Percentiles rank a stretch among this genome's conserved stretches.
Evolutionary conservation across 2,329 filamentous ascomycete genomes (phyloP).

Genomic region (Lachnellula willkommii): DNA sequence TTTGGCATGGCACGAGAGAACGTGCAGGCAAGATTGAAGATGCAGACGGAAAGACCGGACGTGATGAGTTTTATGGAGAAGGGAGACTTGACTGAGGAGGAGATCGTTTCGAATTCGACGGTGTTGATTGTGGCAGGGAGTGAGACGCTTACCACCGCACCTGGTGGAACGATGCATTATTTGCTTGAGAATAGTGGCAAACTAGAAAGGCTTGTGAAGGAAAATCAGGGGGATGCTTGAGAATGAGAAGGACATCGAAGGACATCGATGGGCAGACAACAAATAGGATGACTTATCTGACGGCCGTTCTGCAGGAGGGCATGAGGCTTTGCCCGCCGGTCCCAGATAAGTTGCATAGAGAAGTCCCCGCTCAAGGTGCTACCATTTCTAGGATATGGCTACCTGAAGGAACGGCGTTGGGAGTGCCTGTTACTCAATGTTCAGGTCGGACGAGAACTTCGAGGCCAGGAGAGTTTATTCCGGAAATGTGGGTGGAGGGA

Average conservation of each 20-base stretch:
- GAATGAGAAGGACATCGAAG: conserved; percentile 14
- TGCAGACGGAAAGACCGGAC: too few relatives aligned
- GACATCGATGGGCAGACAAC: neutral
- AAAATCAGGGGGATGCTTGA: conserved; percentile 37
- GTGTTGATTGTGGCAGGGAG: conserved; percentile 1
- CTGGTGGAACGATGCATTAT: conserved; percentile 34
- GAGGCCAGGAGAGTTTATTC: conserved; percentile 8
- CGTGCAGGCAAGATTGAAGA: neutral
- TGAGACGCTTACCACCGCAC: conserved; percentile 30
- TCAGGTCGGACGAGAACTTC: conserved; percentile 5
- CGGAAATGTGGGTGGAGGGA: conserved; percentile 31
- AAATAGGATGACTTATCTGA: neutral
- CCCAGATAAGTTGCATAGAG: neutral
- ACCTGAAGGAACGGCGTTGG: conserved; percentile 3
- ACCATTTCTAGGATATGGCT: neutral
- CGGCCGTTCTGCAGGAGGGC: conserved; percentile 4
- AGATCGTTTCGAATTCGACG: too few relatives aligned
- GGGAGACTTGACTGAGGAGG: too few relatives aligned
- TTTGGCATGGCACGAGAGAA: neutral
- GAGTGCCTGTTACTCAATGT: neutral
- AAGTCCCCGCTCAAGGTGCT: neutral
- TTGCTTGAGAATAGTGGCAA: conserved; percentile 45
- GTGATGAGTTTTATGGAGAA: too few relatives aligned
- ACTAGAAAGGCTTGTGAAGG: conserved; percentile 32
- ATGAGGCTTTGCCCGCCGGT: conserved; percentile 5